Base-by-base conservation (phyloP, 176 grass and related monocot genomes). In the Chloris gayana region DNA sequence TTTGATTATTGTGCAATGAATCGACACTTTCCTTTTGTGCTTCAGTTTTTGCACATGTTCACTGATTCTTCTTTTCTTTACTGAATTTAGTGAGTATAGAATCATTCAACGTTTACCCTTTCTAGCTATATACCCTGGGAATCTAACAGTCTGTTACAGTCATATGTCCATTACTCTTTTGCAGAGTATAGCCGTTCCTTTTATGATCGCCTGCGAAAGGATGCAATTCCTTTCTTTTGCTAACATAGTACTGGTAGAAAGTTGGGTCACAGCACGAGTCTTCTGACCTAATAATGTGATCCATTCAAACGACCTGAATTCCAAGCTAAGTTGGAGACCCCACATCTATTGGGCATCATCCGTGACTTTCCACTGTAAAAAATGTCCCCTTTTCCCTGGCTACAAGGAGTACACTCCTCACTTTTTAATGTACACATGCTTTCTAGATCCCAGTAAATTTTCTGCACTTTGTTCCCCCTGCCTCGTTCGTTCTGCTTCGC, bases 331-430 rank as follows among this genome's bases (percentile, higher is more conserved):
- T 72, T 79, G 64, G 25, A 53, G 42, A 21, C 69, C 30, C 26
- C 33, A 26, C 41, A 62, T 51, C 65, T 14, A 78, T 45, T 77
- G 68, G 62, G 32, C 49, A 29, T 53, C 32, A 53, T 51, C 51
- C 29, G 76, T 59, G 74, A 84, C 70, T 33, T 88, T 88, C 42
- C 64, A 54, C 51, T 33, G 53, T 67, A 61, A 62, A 80, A 78
- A 78, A 61, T 24, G 39, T 4, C 26, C 51, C 46, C 69, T 61
- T 75, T 75, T 49, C 67, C 31, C 67, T 41, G 8, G 39, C 30
- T 22, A 33, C 31, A 26, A n/a, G 60, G 44, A 78, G 32, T 1
- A 10, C 9, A 9, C 29, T 45, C 56, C 27, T 74, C 74, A 66
- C 80, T 80, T 84, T 77, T 77, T 13, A 70, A 14, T 85, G 47